A percentile compares a stretch with the other conserved stretches of the same genome.
These are phyloP conservation scores for Phialophora chinensis DNA, from an alignment of 2,329 filamentous ascomycete genomes.

Conservation along the genomic window DNA sequence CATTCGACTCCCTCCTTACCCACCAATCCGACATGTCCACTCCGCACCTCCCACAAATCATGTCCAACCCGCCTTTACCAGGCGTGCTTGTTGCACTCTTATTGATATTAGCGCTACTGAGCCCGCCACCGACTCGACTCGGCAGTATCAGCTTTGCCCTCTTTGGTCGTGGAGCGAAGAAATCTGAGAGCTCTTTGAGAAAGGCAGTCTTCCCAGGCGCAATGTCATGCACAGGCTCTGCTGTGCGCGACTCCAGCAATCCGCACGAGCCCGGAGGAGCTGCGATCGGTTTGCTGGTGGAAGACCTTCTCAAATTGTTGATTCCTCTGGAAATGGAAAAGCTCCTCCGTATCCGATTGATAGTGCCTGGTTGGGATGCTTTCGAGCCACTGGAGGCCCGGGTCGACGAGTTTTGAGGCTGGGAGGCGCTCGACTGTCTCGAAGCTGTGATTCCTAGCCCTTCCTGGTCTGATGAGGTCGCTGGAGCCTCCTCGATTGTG, in stretches of 20 bases:
- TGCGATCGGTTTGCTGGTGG: conserved; percentile 1
- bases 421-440: neutral
- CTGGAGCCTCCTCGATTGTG: neutral
- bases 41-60: conserved; percentile 22
- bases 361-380: neutral
- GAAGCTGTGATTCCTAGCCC: neutral
- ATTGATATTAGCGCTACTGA: neutral
- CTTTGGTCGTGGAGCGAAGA: conserved; percentile 31
- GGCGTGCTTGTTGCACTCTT: neutral
- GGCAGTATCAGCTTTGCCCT: conserved; percentile 28
- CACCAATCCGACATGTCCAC: conserved; percentile 26
- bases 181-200: conserved; percentile 34
- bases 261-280: conserved; percentile 6
- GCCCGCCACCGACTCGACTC: conserved; percentile 13
- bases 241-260: conserved; percentile 7
- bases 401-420: neutral
- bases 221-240: conserved; percentile 20
- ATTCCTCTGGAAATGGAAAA: conserved; percentile 11
- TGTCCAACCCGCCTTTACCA: neutral
- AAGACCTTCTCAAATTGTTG: conserved; percentile 7
- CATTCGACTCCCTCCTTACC: conserved; percentile 9
- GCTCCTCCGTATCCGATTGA: neutral
- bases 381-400: neutral
- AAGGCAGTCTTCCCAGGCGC: conserved; percentile 20
- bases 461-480: neutral